Base-by-base conservation (phyloP, 2,329 filamentous ascomycete species). In the Colletotrichum sp. region DNA sequence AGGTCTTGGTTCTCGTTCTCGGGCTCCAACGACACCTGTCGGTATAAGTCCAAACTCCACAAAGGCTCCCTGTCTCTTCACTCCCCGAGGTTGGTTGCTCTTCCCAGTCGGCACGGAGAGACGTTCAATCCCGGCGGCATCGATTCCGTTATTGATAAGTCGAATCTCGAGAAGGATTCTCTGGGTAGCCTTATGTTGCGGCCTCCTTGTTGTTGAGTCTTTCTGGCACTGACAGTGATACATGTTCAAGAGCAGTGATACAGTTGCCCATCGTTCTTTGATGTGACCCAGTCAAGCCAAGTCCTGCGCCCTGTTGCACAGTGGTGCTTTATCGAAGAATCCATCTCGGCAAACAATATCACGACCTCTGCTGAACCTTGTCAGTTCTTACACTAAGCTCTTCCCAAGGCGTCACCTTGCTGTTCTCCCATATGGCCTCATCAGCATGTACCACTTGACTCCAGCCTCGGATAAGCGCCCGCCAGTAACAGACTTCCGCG, bases 401-500 rank as follows among this genome's bases (percentile, higher is more conserved):
- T 60, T 75, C 71, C 36, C 73, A 77, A 57, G 66, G 81, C 78
- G 78, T 74, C 76, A 69, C 63, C 55, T 68, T 76, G 63, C 36
- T 44, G 18, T 39, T 39, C 62, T 55, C 49, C 57, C n/a, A 30
- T 10, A 63, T 30, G 10, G 49, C 81, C 34, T 82, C 84, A 18
- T 85, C 83, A 1, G 81, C 79, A 55, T 81, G 80, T 34, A 82
- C 88, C 13, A 89, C 85, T 49, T 81, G 77, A 70, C 82, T 84
- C 89, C 89, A 91, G 0, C 87, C 88, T 71, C 84, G 83, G 26
- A 91, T 80, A 76, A 89, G 71, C 1, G 85, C 86, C 55, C 89
- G 84, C 89, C 89, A 91, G 82, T 90, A 91, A 78, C 89, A 91
- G 73, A 80, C 82, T 80, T 90, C 89, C 1, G 89, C 88, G n/a